Evolutionary conservation across 2,329 filamentous ascomycete species (phyloP).

Genomic region (Emydomyces testavorans): DNA sequence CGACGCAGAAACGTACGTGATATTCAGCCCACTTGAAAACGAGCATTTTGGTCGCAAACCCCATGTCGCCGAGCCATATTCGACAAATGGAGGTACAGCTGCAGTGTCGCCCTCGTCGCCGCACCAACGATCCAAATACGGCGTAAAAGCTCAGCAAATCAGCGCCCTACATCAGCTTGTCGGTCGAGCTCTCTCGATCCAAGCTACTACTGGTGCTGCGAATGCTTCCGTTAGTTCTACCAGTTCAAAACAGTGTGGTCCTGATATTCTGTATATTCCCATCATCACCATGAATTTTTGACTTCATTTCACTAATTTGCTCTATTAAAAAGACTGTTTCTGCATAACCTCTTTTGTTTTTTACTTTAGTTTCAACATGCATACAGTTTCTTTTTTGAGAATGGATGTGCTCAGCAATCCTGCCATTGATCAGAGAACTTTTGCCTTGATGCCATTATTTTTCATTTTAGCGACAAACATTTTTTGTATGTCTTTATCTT

Average conservation of each 20-base stretch:
- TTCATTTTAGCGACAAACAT: too few species aligned
- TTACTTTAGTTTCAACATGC: too few species aligned
- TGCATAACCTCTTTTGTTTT: too few species aligned
- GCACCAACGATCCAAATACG: conserved; percentile 1
- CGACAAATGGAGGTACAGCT: not conserved
- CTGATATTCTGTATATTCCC: conserved; percentile 14
- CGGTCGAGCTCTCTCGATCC: conserved; percentile 12
- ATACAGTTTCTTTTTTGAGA: too few species aligned
- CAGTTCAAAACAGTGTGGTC: not conserved
- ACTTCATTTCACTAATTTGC: not conserved
- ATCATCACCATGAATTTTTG: conserved; percentile 15
- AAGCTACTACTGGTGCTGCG: not conserved
- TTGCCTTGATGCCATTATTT: too few species aligned
- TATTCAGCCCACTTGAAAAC: conserved; percentile 23
- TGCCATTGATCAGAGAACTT: too few species aligned
- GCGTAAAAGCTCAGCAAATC: conserved; percentile 14
- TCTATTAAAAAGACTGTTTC: too few species aligned
- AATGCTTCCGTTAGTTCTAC: not conserved
- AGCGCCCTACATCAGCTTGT: conserved; percentile 15
- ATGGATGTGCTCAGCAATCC: too few species aligned
- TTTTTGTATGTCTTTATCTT: too few species aligned
- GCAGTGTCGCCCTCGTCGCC: not conserved
- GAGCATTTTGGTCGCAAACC: conserved; percentile 13
- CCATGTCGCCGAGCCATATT: not conserved
- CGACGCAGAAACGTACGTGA: conserved; percentile 16